These are phyloP conservation scores for Magnolia changhungtana DNA, from an alignment of 164 flowering plant species.

Conservation along the genomic window DNA sequence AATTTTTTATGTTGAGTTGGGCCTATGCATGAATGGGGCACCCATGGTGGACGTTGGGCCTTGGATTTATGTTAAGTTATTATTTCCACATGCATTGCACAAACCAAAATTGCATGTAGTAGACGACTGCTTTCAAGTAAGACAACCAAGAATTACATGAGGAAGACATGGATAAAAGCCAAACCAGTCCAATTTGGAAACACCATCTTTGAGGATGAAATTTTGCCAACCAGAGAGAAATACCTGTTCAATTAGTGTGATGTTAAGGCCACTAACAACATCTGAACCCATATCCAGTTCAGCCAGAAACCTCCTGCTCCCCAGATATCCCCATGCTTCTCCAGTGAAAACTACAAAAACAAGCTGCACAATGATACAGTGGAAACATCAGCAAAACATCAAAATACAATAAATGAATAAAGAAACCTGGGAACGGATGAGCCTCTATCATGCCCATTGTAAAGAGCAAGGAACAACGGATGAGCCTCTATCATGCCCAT, in stretches of 20 bases:
- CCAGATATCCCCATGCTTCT: constrained; percentile 98
- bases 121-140: too few species aligned
- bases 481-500: neutral
- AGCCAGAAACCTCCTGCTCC: constrained; percentile 82
- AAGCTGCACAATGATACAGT: constrained; percentile 45
- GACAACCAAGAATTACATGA: neutral
- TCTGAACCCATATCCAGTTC: constrained; percentile 74
- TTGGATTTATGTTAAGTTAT: too few species aligned
- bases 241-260: constrained; percentile 68
- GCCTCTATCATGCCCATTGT: neutral
- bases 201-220: neutral
- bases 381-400: constrained; percentile 5
- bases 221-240: constrained; percentile 1
- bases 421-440: neutral
- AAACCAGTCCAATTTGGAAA: neutral
- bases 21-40: too few species aligned
- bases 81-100: too few species aligned
- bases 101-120: too few species aligned
- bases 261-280: constrained; percentile 58
- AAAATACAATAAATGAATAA: neutral
- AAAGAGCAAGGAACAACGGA: neutral
- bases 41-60: too few species aligned
- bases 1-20: too few species aligned
- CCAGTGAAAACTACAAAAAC: constrained; percentile 85
- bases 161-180: neutral